Evolutionary conservation across 1,284 basidiomycete species (phyloP), one percentile per base, ranked within the genome.

Genomic region (Ganoderma resinaceum): DNA sequence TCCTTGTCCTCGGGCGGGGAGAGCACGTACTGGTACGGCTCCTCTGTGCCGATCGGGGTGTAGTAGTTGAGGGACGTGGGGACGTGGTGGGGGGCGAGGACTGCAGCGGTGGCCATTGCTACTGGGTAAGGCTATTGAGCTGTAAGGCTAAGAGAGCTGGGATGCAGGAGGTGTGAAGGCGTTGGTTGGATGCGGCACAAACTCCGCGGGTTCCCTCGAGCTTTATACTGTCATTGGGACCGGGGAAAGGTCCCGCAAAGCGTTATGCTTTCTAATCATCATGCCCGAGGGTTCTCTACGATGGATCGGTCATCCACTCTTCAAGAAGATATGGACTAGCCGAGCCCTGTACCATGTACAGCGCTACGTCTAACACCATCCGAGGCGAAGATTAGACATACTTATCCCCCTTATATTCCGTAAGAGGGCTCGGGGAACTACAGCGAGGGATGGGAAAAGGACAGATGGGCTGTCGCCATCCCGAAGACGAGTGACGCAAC

Each of bases 21-120:
- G 68, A 72, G 71, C 37, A 78, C 71, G 67, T 78, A 79, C 31
- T 70, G 71, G 72, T 73, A 78, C 6, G 78, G 75, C 38, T 74
- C 62, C 42, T 76, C 74, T 9, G 62, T 26, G 40, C 70, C 74
- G 55, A 71, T 60, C 16, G 75, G 76, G 1, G 55, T 57, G 63
- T 74, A 75, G 70, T 76, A 77, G 70, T 76, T 76, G 33, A 77
- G 65, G 11, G 66, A 71, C 52, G 75, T 73, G 18, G 67, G 67
- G 20, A 77, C 70, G 65, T 77, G 75, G 59, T 68, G 73, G 33
- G 72, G 69, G 16, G 53, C n/a, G 42, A 66, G 61, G 52, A 66
- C 66, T 46, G 61, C 31, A 46, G 46, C 72, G 18, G 75, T 40
- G 55, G 49, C 59, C 53, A 55, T 65, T 58, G 42, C 63, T 60